phyloP scores from a whole-genome alignment of 2,329 filamentous ascomycete genomes.

The Chaetomium sp. region DNA sequence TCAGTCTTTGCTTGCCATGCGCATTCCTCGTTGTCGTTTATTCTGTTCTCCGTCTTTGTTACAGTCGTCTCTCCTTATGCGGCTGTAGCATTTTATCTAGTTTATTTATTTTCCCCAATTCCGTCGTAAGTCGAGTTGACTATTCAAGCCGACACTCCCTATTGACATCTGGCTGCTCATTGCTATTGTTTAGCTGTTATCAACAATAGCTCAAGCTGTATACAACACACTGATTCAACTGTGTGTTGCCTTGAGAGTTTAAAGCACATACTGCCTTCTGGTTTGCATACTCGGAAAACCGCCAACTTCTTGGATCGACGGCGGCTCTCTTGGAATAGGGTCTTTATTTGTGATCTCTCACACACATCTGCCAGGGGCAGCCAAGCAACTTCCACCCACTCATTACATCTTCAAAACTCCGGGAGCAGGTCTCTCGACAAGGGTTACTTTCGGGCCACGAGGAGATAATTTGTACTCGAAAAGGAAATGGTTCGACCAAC shows the following conservation, averaged over 20 bases:
- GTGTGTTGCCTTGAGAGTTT: background rate
- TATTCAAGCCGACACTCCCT: background rate
- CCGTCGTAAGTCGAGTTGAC: background rate
- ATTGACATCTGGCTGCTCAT: conserved; percentile 7
- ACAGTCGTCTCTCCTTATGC: conserved; percentile 17
- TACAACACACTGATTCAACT: background rate
- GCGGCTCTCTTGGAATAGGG: background rate
- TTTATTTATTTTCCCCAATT: background rate
- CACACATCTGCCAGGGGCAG: conserved; percentile 16
- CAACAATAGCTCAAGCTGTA: background rate
- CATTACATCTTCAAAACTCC: background rate
- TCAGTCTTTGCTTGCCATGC: background rate
- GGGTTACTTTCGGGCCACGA: background rate
- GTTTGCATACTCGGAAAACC: background rate
- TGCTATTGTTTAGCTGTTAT: conserved; percentile 15
- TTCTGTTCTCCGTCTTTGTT: background rate
- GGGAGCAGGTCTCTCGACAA: conserved; percentile 10
- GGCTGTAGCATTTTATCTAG: background rate
- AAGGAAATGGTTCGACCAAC: conserved; percentile 16
- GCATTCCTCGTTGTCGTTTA: background rate
- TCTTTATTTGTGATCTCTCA: no score
- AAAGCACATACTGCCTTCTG: background rate
- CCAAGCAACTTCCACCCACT: background rate
- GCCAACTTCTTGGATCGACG: background rate
- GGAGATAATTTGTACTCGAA: background rate